Evolutionary conservation across 177 flowering plant species (phyloP).

Genomic region (Vitis hybrid): DNA sequence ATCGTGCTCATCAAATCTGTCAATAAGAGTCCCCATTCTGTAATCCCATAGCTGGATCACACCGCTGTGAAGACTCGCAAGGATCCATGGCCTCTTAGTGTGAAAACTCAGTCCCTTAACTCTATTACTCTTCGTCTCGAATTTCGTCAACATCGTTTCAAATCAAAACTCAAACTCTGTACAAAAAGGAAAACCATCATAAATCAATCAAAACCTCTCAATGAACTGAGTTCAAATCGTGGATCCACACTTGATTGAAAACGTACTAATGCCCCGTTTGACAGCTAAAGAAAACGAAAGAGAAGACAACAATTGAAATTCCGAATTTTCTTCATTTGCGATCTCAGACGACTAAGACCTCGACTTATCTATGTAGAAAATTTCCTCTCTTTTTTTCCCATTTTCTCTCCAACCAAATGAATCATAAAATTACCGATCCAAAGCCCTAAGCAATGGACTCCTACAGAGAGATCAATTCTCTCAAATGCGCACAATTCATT

Average conservation of each 20-base stretch:
- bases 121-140: slow-evolving; percentile 34
- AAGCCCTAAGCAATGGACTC: neutral
- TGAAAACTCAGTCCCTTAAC: slow-evolving; percentile 37
- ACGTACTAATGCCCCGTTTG: no score
- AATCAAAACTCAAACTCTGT: neutral
- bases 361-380: no score
- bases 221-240: neutral
- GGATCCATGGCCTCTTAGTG: slow-evolving; percentile 36
- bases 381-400: neutral
- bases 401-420: neutral
- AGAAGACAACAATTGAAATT: no score
- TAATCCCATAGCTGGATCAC: slow-evolving; percentile 37
- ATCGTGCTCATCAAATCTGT: slow-evolving; percentile 31
- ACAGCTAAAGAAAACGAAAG: no score
- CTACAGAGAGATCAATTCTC: neutral
- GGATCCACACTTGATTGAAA: no score
- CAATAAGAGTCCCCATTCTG: slow-evolving; percentile 33
- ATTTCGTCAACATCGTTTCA: slow-evolving; percentile 29
- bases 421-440: neutral
- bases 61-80: slow-evolving; percentile 33
- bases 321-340: no score
- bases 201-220: neutral
- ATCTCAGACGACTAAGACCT: no score
- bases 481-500: neutral
- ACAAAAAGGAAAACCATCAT: neutral